Evolutionary conservation across 371 early-diverging fungal genomes (phyloP).

Genomic region (Nematocida sp.): DNA sequence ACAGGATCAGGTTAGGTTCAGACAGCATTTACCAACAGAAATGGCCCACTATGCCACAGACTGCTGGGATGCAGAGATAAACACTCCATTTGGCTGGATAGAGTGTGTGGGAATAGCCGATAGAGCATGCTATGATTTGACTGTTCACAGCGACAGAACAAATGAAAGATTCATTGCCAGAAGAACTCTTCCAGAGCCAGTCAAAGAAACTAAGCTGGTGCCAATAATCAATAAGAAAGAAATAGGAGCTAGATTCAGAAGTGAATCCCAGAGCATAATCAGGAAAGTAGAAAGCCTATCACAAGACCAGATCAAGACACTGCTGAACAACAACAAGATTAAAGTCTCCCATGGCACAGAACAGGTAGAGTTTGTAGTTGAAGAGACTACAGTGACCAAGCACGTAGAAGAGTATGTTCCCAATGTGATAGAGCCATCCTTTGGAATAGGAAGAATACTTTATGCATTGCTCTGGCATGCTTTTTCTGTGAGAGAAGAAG

Average conservation of each 20-base stretch:
- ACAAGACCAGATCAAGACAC: slow-evolving; percentile 39
- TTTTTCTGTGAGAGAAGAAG: slow-evolving; percentile 77
- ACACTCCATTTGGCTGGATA: slow-evolving; percentile 79
- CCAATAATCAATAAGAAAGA: slow-evolving; percentile 67
- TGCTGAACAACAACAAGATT: slow-evolving; percentile 17
- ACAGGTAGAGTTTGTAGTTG: slow-evolving; percentile 13
- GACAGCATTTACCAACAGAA: slow-evolving; percentile 98
- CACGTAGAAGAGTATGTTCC: slow-evolving; percentile 85
- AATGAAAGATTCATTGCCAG: slow-evolving; percentile 83
- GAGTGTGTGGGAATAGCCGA: slow-evolving; percentile 99
- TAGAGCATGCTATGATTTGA: slow-evolving; percentile 91
- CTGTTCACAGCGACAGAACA: slow-evolving; percentile 79
- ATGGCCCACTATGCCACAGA: slow-evolving; percentile 99
- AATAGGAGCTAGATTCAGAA: slow-evolving; percentile 66
- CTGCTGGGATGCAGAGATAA: slow-evolving; percentile 68
- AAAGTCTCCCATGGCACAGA: slow-evolving; percentile 45
- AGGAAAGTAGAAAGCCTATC: slow-evolving; percentile 35
- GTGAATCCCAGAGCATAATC: slow-evolving; percentile 40
- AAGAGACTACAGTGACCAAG: slow-evolving; percentile 23
- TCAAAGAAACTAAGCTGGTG: slow-evolving; percentile 26
- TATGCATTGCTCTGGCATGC: slow-evolving; percentile 90
- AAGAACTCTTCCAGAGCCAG: slow-evolving; percentile 76
- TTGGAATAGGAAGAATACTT: slow-evolving; percentile 96
- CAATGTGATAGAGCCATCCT: slow-evolving; percentile 98
- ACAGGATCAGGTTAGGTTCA: slow-evolving; percentile 77